These are phyloP conservation scores for Chimonanthus praecox DNA, from an alignment of 164 flowering plant genomes.

Conservation along the genomic window DNA sequence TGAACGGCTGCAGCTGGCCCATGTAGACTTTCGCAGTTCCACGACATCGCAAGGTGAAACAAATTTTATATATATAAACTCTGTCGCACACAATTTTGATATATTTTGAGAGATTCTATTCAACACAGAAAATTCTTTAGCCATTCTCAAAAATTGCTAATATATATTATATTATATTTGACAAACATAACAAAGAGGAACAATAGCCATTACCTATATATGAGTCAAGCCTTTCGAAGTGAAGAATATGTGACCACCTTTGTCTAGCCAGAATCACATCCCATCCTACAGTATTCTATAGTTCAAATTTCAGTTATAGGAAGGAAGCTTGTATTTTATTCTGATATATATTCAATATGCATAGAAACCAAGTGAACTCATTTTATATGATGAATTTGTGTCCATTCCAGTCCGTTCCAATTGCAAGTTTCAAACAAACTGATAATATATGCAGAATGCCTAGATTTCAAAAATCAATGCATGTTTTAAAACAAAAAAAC, in stretches of 20 bases:
- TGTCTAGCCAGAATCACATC: constrained; percentile 58
- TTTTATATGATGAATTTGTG: background rate
- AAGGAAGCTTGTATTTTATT: background rate
- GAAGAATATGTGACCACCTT: constrained; percentile 54
- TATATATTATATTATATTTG: background rate
- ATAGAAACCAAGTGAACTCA: background rate
- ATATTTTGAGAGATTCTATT: background rate
- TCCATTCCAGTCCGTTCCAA: too few species aligned
- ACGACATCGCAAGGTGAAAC: too few species aligned
- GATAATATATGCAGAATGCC: too few species aligned
- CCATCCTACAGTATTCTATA: constrained; percentile 72
- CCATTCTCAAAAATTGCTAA: background rate
- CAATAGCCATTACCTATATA: constrained; percentile 45
- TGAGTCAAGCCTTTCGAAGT: constrained; percentile 52
- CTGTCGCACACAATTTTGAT: background rate
- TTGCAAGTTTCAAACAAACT: too few species aligned
- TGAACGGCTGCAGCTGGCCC: background rate
- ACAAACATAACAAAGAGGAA: background rate
- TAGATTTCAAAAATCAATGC: too few species aligned
- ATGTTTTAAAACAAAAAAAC: too few species aligned
- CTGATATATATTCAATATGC: constrained; percentile 1
- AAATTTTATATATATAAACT: too few species aligned
- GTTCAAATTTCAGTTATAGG: constrained; percentile 17
- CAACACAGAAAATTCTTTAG: background rate
- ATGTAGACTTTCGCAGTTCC: too few species aligned